Conservation (phyloP, 75 land plant genomes). For the Sequoia sempervirens region DNA sequence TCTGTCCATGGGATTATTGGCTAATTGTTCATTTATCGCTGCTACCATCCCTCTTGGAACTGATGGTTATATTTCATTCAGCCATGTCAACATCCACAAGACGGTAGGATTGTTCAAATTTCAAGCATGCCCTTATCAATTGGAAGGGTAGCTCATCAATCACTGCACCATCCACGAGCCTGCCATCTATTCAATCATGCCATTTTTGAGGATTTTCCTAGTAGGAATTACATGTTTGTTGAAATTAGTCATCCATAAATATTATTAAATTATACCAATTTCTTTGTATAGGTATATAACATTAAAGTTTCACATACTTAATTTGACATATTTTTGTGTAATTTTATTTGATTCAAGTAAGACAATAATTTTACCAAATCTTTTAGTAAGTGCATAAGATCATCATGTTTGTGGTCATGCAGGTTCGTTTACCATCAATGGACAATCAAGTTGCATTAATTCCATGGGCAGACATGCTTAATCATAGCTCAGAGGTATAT, state of each 20-base stretch:
- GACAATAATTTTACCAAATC: neutral
- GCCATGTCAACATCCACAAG: no score
- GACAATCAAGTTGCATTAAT: conserved; percentile 73
- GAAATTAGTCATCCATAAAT: neutral
- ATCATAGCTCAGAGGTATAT: conserved; percentile 78
- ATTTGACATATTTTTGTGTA: no score
- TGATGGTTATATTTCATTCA: no score
- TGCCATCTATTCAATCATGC: no score
- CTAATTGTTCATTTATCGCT: neutral
- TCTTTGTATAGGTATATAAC: neutral
- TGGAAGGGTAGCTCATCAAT: no score
- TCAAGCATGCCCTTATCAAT: no score
- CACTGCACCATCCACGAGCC: no score
- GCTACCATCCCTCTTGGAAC: no score
- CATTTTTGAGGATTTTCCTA: no score
- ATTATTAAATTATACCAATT: neutral
- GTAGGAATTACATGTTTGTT: neutral
- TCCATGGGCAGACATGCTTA: conserved; percentile 97
- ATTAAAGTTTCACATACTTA: neutral
- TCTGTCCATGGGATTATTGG: neutral
- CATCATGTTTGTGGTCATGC: conserved; percentile 6
- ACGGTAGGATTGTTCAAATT: no score
- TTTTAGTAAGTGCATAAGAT: neutral
- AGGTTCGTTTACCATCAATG: conserved; percentile 90
- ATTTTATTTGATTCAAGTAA: neutral